phyloP scores from a whole-genome alignment of 2,329 filamentous ascomycete species.

The Paraphoma chrysanthemicola region DNA sequence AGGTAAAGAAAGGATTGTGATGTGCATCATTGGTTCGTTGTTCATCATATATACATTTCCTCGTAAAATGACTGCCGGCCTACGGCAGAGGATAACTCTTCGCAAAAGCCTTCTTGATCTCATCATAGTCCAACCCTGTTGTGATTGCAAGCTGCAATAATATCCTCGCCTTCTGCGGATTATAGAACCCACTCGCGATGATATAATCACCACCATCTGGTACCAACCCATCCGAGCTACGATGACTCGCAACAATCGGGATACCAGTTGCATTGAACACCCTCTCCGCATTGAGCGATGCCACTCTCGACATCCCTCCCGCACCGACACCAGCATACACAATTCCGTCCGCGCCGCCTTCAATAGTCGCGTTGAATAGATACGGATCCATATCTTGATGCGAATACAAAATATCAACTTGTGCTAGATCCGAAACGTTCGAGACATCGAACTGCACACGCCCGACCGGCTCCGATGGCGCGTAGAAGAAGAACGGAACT shows the following conservation, averaged over 20 bases:
- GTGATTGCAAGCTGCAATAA: constrained; percentile 53
- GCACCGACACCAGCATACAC: constrained; percentile 64
- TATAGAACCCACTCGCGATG: constrained; percentile 60
- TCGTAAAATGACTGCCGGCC: neutral
- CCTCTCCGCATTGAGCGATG: constrained; percentile 48
- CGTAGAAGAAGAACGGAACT: constrained; percentile 67
- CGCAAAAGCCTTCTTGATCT: constrained; percentile 53
- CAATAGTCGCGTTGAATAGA: constrained; percentile 58
- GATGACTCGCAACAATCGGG: constrained; percentile 60
- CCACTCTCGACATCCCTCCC: constrained; percentile 52
- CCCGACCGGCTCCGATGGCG: constrained; percentile 53
- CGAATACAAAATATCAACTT: constrained; percentile 64
- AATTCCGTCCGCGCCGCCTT: constrained; percentile 60
- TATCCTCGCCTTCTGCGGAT: constrained; percentile 63
- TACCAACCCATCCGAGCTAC: constrained; percentile 63
- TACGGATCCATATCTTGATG: constrained; percentile 61
- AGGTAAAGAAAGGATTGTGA: neutral
- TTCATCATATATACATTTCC: neutral
- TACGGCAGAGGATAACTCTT: constrained; percentile 36
- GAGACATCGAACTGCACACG: constrained; percentile 52
- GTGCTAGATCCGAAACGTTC: constrained; percentile 57
- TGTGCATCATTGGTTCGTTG: neutral
- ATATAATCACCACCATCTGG: constrained; percentile 40
- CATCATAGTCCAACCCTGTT: constrained; percentile 43
- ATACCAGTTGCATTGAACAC: constrained; percentile 56